Base-by-base conservation (phyloP, 2,329 filamentous ascomycete genomes). In the Microdochium paspali region DNA sequence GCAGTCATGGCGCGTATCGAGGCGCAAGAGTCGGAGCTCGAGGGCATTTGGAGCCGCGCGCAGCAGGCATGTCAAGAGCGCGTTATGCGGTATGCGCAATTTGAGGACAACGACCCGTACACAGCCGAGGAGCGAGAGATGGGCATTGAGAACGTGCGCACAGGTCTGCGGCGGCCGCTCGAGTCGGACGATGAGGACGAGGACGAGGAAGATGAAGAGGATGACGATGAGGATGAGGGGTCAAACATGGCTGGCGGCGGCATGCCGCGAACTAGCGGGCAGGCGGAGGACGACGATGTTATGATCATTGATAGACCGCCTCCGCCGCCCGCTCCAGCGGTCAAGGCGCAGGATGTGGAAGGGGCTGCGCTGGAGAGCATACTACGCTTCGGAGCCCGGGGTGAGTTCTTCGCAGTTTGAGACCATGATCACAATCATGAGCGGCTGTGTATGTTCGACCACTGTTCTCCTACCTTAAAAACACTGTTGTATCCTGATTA, bases 141-240 rank as follows among this genome's bases (percentile, higher is more conserved):
- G 49, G 87, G 87, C 6, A 63, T 84, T 10, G 77, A 85, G 57
- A 84, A 80, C 55, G 84, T 90, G 43, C 74, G 82, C 31, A 91
- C 87, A 0, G 87, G 87, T 0, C 63, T 93, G 59, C 74, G 65
- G 59, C 73, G 78, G 54, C 71, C 64, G 2, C 56, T 80, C 12
- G 73, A 75, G 44, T 72, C 75, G 21, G 70, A 73, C 1, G 68
- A 70, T 1, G 70, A 73, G 0, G 76, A 77, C 2, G 80, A 82
- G 1, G 79, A 82, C 0, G 73, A 77, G 0, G 80, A 80, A 0
- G 77, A 78, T 0, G 77, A 77, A 0, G 76, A 75, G 0, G 76
- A 74, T 0, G 75, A 71, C 0, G 74, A 74, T 0, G 70, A 69
- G 0, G 75, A 76, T 1, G 72, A 74, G 5, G 73, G 71, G 0